Evolutionary conservation across 345 rosid genomes (phyloP).

Genomic region (Gossypium bickii): DNA sequence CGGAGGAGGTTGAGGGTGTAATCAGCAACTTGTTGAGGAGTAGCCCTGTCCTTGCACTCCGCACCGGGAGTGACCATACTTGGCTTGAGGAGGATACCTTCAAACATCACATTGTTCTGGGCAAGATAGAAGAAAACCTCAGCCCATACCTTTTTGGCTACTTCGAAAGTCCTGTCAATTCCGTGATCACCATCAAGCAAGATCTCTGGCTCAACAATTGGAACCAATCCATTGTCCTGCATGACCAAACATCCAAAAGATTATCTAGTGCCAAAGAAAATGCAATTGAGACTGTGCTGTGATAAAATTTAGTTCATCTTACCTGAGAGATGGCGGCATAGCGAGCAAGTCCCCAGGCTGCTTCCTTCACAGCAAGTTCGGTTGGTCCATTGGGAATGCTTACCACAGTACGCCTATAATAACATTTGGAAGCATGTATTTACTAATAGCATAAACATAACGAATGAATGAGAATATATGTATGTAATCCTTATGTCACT

Average conservation of each 20-base stretch:
- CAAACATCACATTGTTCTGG: conserved; percentile 31
- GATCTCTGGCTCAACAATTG: conserved; percentile 40
- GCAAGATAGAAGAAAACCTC: conserved; percentile 39
- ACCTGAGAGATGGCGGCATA: conserved; percentile 38
- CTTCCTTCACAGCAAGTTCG: conserved; percentile 39
- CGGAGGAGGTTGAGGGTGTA: conserved; percentile 92
- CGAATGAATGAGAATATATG: not conserved
- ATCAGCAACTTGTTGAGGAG: conserved; percentile 69
- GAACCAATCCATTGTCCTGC: conserved; percentile 40
- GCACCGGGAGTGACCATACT: conserved; percentile 39
- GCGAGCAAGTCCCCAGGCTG: conserved; percentile 43
- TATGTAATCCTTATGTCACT: not conserved
- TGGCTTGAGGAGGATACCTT: conserved; percentile 39
- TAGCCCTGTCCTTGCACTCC: conserved; percentile 37
- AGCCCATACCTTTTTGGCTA: conserved; percentile 37
- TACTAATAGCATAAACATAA: not conserved
- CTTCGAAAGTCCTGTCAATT: conserved; percentile 35
- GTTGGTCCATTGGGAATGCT: conserved; percentile 45
- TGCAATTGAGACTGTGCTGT: not conserved
- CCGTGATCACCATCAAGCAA: conserved; percentile 36
- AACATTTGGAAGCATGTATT: not conserved
- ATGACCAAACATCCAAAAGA: not conserved
- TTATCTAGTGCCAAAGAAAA: not conserved
- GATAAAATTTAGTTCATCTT: not conserved
- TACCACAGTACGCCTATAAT: conserved; percentile 30